Evolutionary conservation across 257 asterid species (phyloP).

Genomic region (Penstemon barbatus): DNA sequence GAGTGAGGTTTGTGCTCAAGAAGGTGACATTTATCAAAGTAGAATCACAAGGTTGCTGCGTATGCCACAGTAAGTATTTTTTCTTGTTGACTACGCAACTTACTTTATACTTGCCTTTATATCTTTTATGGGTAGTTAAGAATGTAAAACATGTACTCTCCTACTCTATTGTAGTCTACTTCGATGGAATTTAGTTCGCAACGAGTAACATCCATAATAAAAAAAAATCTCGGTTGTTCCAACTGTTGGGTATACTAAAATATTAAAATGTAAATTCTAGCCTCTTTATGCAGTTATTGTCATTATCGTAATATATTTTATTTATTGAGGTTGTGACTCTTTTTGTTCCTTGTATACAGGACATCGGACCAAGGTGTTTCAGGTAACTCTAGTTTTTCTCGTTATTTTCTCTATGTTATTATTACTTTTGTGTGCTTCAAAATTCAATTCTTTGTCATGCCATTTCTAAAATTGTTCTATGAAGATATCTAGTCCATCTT

Average conservation of each 20-base stretch:
- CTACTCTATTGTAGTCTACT: neutral
- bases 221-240: neutral
- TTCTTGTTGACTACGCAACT: neutral
- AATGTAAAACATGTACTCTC: neutral
- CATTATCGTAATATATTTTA: neutral
- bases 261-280: neutral
- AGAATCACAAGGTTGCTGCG: conserved; percentile 49
- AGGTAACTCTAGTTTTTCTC: neutral
- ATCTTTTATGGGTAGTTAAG: neutral
- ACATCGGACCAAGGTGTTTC: conserved; percentile 23
- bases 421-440: neutral
- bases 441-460: neutral
- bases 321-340: conserved; percentile 12
- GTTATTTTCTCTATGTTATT: neutral
- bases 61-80: conserved; percentile 50
- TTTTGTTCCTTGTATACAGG: conserved; percentile 5
- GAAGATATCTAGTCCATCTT: neutral
- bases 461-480: neutral
- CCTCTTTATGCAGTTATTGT: neutral
- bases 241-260: neutral
- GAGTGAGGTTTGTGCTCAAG: conserved; percentile 51
- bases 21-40: conserved; percentile 40
- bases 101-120: neutral
- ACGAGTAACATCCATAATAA: no score
- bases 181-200: no score